These are phyloP conservation scores for Cercospora zeina DNA, from an alignment of 2,329 filamentous ascomycete genomes.

Conservation along the genomic window DNA sequence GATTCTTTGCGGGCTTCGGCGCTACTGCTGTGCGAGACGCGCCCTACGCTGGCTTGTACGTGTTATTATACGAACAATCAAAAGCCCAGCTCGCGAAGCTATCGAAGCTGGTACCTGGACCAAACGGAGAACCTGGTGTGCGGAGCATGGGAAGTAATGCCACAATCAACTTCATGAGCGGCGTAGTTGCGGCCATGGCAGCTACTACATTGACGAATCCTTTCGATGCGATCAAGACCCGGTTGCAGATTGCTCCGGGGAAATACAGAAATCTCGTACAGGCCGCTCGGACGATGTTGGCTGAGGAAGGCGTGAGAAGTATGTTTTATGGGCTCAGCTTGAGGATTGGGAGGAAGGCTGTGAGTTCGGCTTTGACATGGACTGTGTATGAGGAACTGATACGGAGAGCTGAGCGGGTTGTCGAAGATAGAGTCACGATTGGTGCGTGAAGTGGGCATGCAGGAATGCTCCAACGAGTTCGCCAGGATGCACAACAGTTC, in stretches of 20 bases:
- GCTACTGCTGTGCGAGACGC: constrained; percentile 91
- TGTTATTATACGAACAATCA: constrained; percentile 85
- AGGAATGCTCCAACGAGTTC: background rate
- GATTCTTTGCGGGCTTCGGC: constrained; percentile 91
- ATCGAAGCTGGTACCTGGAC: constrained; percentile 13
- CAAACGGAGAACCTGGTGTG: constrained; percentile 19
- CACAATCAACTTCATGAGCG: constrained; percentile 82
- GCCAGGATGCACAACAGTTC: background rate
- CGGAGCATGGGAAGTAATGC: constrained; percentile 50
- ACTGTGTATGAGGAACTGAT: constrained; percentile 95
- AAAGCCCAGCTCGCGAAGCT: constrained; percentile 61
- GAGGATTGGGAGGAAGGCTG: constrained; percentile 84
- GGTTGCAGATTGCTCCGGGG: constrained; percentile 83
- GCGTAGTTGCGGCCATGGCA: constrained; percentile 73
- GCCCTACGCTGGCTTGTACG: constrained; percentile 94
- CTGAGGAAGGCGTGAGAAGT: constrained; percentile 75
- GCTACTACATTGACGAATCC: constrained; percentile 92
- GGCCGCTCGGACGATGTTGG: constrained; percentile 74
- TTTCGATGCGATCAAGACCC: constrained; percentile 94
- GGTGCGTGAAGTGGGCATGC: constrained; percentile 1
- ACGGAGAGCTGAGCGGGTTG: constrained; percentile 61
- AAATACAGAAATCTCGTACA: constrained; percentile 80
- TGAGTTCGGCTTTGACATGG: constrained; percentile 95
- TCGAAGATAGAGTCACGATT: constrained; percentile 21
- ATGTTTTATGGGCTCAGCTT: constrained; percentile 84